Evolutionary conservation across 2,329 filamentous ascomycete genomes (phyloP).

Genomic region (Diplodia corticola): DNA sequence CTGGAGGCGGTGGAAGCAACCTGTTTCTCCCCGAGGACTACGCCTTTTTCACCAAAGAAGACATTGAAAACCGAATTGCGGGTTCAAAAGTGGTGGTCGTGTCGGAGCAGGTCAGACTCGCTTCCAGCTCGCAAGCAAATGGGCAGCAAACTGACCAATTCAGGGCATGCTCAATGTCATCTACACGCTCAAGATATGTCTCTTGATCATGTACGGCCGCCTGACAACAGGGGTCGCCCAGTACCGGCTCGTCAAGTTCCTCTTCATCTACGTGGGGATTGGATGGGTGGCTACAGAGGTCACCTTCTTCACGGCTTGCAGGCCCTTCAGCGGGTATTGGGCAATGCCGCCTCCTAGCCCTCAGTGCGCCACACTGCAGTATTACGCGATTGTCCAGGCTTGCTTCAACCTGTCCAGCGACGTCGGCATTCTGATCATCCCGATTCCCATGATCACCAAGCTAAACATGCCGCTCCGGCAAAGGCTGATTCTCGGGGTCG

Average conservation of each 20-base stretch:
- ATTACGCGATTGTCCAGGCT: slow-evolving; percentile 61
- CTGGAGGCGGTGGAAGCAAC: slow-evolving; percentile 46
- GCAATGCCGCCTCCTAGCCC: slow-evolving; percentile 54
- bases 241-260: slow-evolving; percentile 47
- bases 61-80: slow-evolving; percentile 46
- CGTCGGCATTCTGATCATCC: slow-evolving; percentile 5
- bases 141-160: slow-evolving; percentile 20
- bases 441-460: slow-evolving; percentile 54
- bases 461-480: slow-evolving; percentile 53
- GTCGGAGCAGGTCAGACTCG: slow-evolving; percentile 43
- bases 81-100: slow-evolving; percentile 49
- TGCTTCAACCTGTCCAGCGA: slow-evolving; percentile 63
- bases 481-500: slow-evolving; percentile 53
- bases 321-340: slow-evolving; percentile 60
- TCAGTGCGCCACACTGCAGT: slow-evolving; percentile 58
- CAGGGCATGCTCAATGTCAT: slow-evolving; percentile 62
- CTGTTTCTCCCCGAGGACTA: slow-evolving; percentile 41
- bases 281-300: slow-evolving; percentile 56
- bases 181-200: slow-evolving; percentile 55
- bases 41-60: slow-evolving; percentile 37
- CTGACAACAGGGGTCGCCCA: slow-evolving; percentile 34
- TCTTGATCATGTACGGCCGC: slow-evolving; percentile 59
- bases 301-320: slow-evolving; percentile 56
- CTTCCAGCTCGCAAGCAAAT: not conserved
- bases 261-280: slow-evolving; percentile 50